phyloP scores from a whole-genome alignment of 2,329 filamentous ascomycete genomes.

The Exophiala sp. region DNA sequence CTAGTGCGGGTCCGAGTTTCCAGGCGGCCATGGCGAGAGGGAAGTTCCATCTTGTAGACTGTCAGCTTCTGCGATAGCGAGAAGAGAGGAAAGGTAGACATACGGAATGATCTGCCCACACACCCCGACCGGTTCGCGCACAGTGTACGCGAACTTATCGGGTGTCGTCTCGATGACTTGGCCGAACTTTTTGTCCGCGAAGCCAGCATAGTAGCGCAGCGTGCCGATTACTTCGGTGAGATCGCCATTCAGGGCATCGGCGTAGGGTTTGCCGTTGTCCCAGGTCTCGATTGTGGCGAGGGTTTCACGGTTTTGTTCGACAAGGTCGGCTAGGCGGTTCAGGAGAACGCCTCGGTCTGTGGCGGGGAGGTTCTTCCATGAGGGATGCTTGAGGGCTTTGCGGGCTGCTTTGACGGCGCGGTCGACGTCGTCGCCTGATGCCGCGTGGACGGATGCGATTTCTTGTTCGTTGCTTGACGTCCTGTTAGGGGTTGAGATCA shows the following conservation, averaged over 20 bases:
- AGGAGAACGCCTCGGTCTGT: constrained; percentile 37
- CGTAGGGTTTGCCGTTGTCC: constrained; percentile 77
- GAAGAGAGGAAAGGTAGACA: too few species aligned
- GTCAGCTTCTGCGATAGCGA: too few species aligned
- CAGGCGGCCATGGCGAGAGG: too few species aligned
- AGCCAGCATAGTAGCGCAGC: constrained; percentile 76
- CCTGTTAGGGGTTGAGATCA: constrained; percentile 17
- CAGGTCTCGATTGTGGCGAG: constrained; percentile 68
- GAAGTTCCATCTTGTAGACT: too few species aligned
- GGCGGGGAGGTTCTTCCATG: constrained; percentile 7
- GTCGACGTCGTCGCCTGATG: constrained; percentile 33
- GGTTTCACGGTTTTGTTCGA: constrained; percentile 61
- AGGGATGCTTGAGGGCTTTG: constrained; percentile 2
- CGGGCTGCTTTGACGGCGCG: constrained; percentile 35
- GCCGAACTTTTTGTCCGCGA: constrained; percentile 74
- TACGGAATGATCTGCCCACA: too few species aligned
- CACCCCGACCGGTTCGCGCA: too few species aligned
- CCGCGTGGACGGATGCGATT: constrained; percentile 34
- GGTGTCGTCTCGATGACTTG: constrained; percentile 71
- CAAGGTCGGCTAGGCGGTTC: constrained; percentile 56
- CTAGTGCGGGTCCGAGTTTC: too few species aligned
- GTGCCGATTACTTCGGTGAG: constrained; percentile 64
- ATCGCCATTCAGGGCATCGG: constrained; percentile 68
- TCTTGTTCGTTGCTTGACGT: constrained; percentile 29
- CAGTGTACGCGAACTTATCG: constrained; percentile 67